Conservation (phyloP, 441 rosid species). For the Rhodomyrtus psidioides region DNA sequence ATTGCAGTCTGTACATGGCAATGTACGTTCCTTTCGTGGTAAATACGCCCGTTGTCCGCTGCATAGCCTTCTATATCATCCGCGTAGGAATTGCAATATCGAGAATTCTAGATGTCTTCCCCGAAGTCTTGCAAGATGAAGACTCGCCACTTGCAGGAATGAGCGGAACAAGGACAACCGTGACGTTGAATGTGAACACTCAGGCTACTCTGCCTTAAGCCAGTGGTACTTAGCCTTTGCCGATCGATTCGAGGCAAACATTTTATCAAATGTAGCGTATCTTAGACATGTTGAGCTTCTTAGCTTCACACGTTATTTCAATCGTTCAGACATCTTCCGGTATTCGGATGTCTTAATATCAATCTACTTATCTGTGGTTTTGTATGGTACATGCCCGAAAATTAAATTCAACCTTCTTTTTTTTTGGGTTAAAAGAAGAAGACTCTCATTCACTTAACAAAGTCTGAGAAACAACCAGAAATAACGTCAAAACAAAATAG, state of each 20-base stretch:
- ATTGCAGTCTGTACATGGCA: not conserved
- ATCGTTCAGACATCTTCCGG: constrained; percentile 59
- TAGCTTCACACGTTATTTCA: not conserved
- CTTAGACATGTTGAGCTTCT: not conserved
- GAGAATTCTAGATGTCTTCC: not conserved
- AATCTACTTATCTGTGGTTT: not conserved
- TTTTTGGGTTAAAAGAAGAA: not conserved
- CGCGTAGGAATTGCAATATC: not conserved
- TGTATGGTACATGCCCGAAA: not conserved
- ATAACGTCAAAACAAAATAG: not conserved
- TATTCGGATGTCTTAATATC: not conserved
- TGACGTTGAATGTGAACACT: not conserved
- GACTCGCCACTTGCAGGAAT: not conserved
- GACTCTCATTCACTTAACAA: too few species aligned
- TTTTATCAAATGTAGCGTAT: not conserved
- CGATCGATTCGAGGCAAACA: not conserved
- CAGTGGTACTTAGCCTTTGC: not conserved
- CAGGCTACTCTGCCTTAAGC: not conserved
- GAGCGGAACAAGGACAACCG: not conserved
- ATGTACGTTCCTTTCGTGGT: not conserved
- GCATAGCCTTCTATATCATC: not conserved
- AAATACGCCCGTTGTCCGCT: accelerated
- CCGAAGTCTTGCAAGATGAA: not conserved
- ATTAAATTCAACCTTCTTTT: not conserved
- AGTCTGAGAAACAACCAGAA: not conserved